A percentile compares a stretch with the other conserved stretches of the same genome.
phyloP scores from a whole-genome alignment of 1,139 yeast species.

The Blastobotrys raffinosifermentans region DNA sequence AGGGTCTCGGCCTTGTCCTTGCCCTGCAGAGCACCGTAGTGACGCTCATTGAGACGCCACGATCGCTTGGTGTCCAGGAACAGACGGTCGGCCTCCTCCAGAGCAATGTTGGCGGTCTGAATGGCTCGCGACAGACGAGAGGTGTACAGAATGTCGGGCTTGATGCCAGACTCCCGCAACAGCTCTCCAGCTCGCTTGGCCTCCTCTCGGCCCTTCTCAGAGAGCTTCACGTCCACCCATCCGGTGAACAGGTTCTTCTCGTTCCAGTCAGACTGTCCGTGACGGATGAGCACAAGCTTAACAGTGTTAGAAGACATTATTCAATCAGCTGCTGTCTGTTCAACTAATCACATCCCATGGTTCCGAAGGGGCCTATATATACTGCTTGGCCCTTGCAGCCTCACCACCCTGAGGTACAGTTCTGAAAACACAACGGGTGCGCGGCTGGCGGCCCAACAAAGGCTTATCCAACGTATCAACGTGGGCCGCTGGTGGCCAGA shows the following conservation, averaged over 20 bases:
- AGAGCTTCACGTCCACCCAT: conserved; percentile 93
- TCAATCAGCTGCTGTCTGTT: too few relatives aligned
- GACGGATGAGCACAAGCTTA: conserved; percentile 48
- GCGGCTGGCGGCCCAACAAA: too few relatives aligned
- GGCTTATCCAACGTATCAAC: too few relatives aligned
- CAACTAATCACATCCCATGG: too few relatives aligned
- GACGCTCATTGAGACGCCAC: conserved; percentile 99
- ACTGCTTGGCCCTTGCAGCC: too few relatives aligned
- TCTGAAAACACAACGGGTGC: too few relatives aligned
- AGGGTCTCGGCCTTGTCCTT: conserved; percentile 95
- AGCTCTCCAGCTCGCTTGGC: conserved; percentile 93
- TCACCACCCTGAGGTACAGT: too few relatives aligned
- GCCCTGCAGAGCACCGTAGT: conserved; percentile 98
- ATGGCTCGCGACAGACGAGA: conserved; percentile 93
- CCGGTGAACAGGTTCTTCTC: conserved; percentile 98
- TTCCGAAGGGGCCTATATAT: too few relatives aligned
- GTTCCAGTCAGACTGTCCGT: conserved; percentile 99
- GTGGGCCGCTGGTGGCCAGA: too few relatives aligned
- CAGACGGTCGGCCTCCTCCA: conserved; percentile 81
- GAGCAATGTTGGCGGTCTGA: conserved; percentile 95
- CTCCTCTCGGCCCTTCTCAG: conserved; percentile 81
- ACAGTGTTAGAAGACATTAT: conserved; percentile 1
- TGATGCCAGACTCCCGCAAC: conserved; percentile 77
- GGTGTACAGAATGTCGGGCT: conserved; percentile 86
- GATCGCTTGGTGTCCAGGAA: conserved; percentile 91